Evolutionary conservation across 1,284 basidiomycete species (phyloP).

Genomic region (Takashimella tepidaria): DNA sequence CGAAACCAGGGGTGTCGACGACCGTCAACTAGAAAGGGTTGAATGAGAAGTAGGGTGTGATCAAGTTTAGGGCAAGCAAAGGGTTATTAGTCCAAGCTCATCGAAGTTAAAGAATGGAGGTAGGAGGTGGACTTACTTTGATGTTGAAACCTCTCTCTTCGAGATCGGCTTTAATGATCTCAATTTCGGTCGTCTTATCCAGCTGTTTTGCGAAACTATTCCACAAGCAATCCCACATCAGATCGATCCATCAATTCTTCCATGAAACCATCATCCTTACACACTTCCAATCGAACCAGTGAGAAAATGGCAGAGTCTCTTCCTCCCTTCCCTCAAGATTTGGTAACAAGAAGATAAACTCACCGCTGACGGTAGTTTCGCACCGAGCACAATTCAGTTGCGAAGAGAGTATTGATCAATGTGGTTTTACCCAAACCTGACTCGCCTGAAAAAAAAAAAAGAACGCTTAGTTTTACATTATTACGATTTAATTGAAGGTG

Average conservation of each 20-base stretch:
- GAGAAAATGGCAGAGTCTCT: too few relatives aligned
- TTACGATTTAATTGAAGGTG: too few relatives aligned
- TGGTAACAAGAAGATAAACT: slow-evolving; percentile 9
- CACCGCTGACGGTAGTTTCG: slow-evolving; percentile 79
- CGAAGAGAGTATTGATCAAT: slow-evolving; percentile 98
- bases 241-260: too few relatives aligned
- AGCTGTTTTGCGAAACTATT: slow-evolving; percentile 85
- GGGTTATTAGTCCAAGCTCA: too few relatives aligned
- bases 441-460: slow-evolving; percentile 60
- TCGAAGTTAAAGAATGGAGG: background rate
- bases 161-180: slow-evolving; percentile 93
- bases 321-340: too few relatives aligned
- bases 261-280: too few relatives aligned
- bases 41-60: background rate
- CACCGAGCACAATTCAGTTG: slow-evolving; percentile 85
- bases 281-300: too few relatives aligned
- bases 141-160: slow-evolving; percentile 99
- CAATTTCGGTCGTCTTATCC: slow-evolving; percentile 97
- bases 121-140: slow-evolving; percentile 57
- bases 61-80: background rate
- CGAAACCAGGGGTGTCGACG: slow-evolving; percentile 97
- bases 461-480: too few relatives aligned
- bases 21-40: slow-evolving; percentile 63
- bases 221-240: background rate
- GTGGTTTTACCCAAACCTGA: slow-evolving; percentile 93